These are phyloP conservation scores for Wickerhamiella allomyrinae DNA, from an alignment of 805 yeast genomes.

Conservation along the genomic window DNA sequence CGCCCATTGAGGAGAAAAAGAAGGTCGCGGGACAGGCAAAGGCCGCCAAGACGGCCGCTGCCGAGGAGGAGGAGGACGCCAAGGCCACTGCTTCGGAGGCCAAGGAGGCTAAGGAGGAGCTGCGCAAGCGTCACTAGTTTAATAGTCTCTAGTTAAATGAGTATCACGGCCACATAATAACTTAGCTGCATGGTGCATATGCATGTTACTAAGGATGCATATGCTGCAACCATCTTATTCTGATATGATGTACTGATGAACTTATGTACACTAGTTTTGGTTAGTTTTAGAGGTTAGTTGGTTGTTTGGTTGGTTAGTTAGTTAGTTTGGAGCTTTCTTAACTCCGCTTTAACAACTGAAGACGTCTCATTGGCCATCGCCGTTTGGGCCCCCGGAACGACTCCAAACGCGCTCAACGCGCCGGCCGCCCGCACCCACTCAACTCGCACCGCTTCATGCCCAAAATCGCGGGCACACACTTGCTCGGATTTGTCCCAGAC, in stretches of 20 bases:
- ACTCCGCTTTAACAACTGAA: conserved; percentile 30
- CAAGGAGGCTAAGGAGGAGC: not conserved
- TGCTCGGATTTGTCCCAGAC: conserved; percentile 10
- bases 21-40: not conserved
- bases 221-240: too few relatives aligned
- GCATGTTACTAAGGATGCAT: too few relatives aligned
- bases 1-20: conserved; percentile 3
- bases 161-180: too few relatives aligned
- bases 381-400: conserved; percentile 9
- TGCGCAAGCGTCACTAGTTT: not conserved
- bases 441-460: conserved; percentile 42
- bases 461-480: conserved; percentile 10
- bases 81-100: not conserved
- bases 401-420: conserved; percentile 11
- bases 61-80: not conserved
- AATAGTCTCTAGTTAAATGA: too few relatives aligned
- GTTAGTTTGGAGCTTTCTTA: too few relatives aligned
- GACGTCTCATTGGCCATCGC: conserved; percentile 29
- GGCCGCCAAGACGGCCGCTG: not conserved
- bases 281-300: too few relatives aligned
- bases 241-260: too few relatives aligned
- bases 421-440: conserved; percentile 32
- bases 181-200: too few relatives aligned
- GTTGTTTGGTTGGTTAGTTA: too few relatives aligned
- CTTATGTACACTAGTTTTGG: too few relatives aligned